Conservation (phyloP, 2,329 filamentous ascomycete species). For the Kalmusia sp. region DNA sequence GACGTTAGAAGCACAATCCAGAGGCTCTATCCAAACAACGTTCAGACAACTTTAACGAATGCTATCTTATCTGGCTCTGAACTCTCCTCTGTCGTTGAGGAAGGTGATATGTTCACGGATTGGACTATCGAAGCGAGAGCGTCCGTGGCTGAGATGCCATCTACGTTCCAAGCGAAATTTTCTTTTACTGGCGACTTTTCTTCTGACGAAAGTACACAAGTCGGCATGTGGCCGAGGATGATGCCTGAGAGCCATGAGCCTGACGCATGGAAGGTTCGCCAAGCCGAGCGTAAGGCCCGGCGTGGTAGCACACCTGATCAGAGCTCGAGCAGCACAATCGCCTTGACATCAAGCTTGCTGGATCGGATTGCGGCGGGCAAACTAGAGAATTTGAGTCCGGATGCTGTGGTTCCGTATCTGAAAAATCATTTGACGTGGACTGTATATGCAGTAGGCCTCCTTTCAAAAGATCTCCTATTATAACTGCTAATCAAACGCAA, state of each 20-base stretch:
- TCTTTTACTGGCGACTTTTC: conserved; percentile 25
- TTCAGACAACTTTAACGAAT: conserved; percentile 13
- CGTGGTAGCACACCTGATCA: conserved; percentile 12
- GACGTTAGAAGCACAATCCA: conserved; percentile 25
- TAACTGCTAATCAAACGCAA: conserved; percentile 14
- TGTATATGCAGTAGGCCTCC: conserved; percentile 28
- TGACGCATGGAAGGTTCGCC: conserved; percentile 55
- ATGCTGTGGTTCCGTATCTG: conserved; percentile 35
- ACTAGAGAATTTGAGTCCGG: conserved; percentile 25
- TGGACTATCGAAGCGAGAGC: conserved; percentile 33
- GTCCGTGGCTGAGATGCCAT: conserved; percentile 9
- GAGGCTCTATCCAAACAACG: conserved; percentile 29
- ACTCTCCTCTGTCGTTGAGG: neutral
- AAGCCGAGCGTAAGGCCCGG: conserved; percentile 56
- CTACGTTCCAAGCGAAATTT: conserved; percentile 32
- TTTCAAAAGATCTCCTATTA: neutral
- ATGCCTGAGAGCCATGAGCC: conserved; percentile 20
- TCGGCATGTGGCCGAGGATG: conserved; percentile 35
- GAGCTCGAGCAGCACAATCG: conserved; percentile 23
- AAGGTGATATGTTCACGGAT: conserved; percentile 26
- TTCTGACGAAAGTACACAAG: conserved; percentile 21
- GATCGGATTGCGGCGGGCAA: conserved; percentile 26
- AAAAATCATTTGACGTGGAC: conserved; percentile 36
- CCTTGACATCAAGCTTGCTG: conserved; percentile 34
- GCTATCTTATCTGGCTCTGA: neutral